Base-by-base conservation (phyloP, 768 basidiomycete species). In the Suillus discolor region DNA sequence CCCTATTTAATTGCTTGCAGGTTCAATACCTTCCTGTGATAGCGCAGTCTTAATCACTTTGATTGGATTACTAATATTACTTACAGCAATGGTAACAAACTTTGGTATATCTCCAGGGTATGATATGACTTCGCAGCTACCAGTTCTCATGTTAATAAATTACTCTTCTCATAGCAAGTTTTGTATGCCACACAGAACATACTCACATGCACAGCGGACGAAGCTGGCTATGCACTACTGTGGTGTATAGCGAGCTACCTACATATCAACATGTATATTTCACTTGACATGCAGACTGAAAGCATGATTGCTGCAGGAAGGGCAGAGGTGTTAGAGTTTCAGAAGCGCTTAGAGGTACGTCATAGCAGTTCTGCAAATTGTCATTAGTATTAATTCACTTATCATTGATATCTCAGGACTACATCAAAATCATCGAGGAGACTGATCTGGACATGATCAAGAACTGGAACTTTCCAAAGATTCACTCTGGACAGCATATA, bases 51-150 rank as follows among this genome's bases (percentile, higher is more conserved):
- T 15, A 75, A 75, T 49, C 79, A 79, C 53, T 78, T 80, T 59
- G 16, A 64, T 7, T 18, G 67, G 1, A 61, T 78, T 16, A 67
- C 69, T 39, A 67, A 68, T 5, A 67, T 75, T 2, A 61, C 73
- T 20, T 80, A 78, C 67, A 69, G 71, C 9, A 78, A 81, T 68
- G 77, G 73, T 1, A 64, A 66, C 18, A 81, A 81, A 64, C 73
- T 71, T 60, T 76, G 75, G 53, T 78, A 81, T 63, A 72, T 81
- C 11, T 67, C 72, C 7, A 80, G 78, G 73, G 79, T 80, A 65
- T 47, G 28, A 36, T 36, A 36, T 36, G 34, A 36, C 34, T 36
- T 67, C 51, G 49, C 4, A 5, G 16, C 25, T 16, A 28, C 28
- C 28, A 28, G n/a, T 65, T 28, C 34, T 36, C 34, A 36, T 36